These are phyloP conservation scores for Suillus subluteus DNA, from an alignment of 768 basidiomycete genomes.

Conservation along the genomic window DNA sequence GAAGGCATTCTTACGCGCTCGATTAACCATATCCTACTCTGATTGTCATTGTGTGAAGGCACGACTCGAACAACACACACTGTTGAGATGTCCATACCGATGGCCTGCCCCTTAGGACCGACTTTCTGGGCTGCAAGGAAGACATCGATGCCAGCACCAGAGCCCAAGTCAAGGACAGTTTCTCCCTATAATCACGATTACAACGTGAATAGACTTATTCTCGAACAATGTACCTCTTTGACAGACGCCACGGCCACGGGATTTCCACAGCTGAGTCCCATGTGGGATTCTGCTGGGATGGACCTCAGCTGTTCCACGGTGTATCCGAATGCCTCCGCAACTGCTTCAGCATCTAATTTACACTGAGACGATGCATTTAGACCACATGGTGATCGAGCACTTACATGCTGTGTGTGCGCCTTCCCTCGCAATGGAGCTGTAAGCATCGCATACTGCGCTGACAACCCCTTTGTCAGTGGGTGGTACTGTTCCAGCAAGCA, in stretches of 20 bases:
- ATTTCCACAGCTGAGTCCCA: conserved; percentile 60
- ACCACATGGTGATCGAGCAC: conserved; percentile 7
- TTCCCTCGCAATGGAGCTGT: conserved; percentile 8
- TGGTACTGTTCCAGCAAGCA: conserved; percentile 4
- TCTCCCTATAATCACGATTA: conserved; percentile 48
- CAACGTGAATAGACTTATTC: neutral
- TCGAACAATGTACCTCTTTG: conserved; percentile 40
- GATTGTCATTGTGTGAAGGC: neutral
- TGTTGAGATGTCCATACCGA: conserved; percentile 58
- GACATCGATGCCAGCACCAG: conserved; percentile 59
- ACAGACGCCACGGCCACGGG: conserved; percentile 50
- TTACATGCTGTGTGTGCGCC: conserved; percentile 16
- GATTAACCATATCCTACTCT: conserved; percentile 52
- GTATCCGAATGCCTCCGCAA: conserved; percentile 53
- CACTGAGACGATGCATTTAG: neutral
- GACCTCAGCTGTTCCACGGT: conserved; percentile 44
- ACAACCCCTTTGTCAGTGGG: conserved; percentile 6
- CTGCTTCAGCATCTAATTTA: conserved; percentile 33
- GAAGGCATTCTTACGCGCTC: conserved; percentile 49
- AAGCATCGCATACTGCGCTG: conserved; percentile 11
- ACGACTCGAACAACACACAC: conserved; percentile 33
- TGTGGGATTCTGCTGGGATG: conserved; percentile 46
- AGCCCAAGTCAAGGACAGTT: conserved; percentile 58
- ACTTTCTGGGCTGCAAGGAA: conserved; percentile 55
- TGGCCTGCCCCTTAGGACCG: conserved; percentile 50